Percentiles rank a stretch among this genome's conserved stretches.
These are phyloP conservation scores for Dalbergia cochinchinensis DNA, from an alignment of 306 rosid genomes.

Conservation along the genomic window DNA sequence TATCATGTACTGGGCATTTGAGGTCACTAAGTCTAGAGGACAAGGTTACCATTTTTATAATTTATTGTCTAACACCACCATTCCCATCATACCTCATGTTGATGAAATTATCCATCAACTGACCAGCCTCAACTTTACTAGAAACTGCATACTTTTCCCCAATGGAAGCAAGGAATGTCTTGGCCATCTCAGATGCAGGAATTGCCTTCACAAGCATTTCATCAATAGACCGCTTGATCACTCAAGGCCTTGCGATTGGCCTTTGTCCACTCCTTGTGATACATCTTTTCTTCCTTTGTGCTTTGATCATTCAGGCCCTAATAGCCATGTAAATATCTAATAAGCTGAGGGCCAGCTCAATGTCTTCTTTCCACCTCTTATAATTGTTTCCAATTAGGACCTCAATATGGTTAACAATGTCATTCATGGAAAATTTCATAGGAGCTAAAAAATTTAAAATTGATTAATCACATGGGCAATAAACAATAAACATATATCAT, in stretches of 20 bases:
- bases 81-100: conserved; percentile 1
- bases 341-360: too few species aligned
- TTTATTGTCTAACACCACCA: not conserved
- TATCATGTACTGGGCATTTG: not conserved
- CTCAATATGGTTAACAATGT: too few species aligned
- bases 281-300: not conserved
- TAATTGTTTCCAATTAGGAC: too few species aligned
- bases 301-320: not conserved
- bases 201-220: not conserved
- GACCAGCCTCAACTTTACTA: not conserved
- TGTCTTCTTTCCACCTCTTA: too few species aligned
- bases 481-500: too few species aligned
- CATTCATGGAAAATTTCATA: too few species aligned
- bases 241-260: not conserved
- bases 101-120: not conserved
- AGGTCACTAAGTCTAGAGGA: not conserved
- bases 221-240: not conserved
- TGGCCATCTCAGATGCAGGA: not conserved
- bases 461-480: too few species aligned
- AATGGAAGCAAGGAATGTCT: not conserved
- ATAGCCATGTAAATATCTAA: too few species aligned
- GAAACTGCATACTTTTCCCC: not conserved
- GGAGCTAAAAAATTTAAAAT: too few species aligned
- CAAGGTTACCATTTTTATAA: not conserved
- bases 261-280: not conserved